Evolutionary conservation across 2,329 filamentous ascomycete genomes (phyloP), one percentile per base, ranked within the genome.

Genomic region (Aspergillus sp.): DNA sequence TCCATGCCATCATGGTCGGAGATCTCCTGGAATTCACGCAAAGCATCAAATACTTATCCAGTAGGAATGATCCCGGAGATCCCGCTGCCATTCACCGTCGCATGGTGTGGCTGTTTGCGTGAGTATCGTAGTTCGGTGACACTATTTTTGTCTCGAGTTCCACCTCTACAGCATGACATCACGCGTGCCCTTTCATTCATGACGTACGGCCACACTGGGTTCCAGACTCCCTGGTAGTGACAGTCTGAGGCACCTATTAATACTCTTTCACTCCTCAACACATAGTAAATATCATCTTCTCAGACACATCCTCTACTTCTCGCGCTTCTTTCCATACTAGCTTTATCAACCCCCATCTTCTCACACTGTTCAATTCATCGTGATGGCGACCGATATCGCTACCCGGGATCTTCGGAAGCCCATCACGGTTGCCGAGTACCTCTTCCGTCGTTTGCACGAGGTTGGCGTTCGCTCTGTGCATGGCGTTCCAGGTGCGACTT

Each of bases 401-500:
- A 78, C 76, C 3, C 73, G 70, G 51, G 78, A 80, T 66, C 75
- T 82, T 50, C 73, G 75, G 59, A 72, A 76, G 32, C 78, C 80
- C 27, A 68, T 82, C 19, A 77, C 81, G 58, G 68, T 82, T 23
- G 75, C 75, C 7, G 77, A 83, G 60, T 84, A 83, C 64, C 74
- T 84, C 21, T 83, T 83, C 68, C 73, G 73, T 25, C 77, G 82
- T 52, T 73, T 84, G 15, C 72, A 77, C 59, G 75, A 84, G 67
- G 74, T 82, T 30, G 82, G 82, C 17, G 73, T 84, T 39, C 74
- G 77, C 47, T 75, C 80, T 6, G 72, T 84, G 27, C 81, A 84
- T 68, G 83, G 83, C 32, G 75, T 84, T 17, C 83, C 83, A 25
- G 83, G 82, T 65, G 78, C 79, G 77, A 78, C 78, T 55, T 73